Conservation (phyloP, 257 asterid species). For the Fraxinus excelsior region DNA sequence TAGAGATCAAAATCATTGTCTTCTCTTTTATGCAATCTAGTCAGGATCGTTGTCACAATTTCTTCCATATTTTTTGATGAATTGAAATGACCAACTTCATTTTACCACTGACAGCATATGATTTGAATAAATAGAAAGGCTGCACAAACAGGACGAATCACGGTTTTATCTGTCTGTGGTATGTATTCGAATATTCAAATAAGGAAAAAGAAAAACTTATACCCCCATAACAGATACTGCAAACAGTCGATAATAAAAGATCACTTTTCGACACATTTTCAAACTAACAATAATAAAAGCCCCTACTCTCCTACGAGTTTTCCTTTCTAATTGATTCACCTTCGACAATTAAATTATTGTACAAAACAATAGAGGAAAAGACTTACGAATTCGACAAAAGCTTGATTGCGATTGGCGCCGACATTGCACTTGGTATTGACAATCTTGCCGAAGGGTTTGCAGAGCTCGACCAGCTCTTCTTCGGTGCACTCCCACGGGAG, state of each 20-base stretch:
- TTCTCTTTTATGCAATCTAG: neutral
- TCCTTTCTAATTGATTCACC: neutral
- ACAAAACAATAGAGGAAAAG: neutral
- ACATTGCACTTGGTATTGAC: constrained; percentile 83
- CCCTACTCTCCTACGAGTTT: neutral
- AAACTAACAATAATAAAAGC: neutral
- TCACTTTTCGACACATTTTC: neutral
- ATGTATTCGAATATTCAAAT: constrained; percentile 14
- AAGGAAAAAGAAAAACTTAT: neutral
- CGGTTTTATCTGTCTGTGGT: neutral
- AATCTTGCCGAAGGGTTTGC: constrained; percentile 73
- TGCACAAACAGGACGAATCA: neutral
- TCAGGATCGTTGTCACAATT: neutral
- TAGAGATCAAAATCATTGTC: neutral
- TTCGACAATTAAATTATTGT: neutral
- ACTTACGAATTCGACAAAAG: constrained; percentile 83
- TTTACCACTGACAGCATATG: neutral
- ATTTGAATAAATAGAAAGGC: neutral
- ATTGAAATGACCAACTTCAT: neutral
- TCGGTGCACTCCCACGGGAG: constrained; percentile 82
- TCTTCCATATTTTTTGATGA: neutral
- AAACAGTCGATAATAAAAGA: neutral
- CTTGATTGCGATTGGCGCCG: constrained; percentile 85
- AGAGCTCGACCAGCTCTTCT: constrained; percentile 78
- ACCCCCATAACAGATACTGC: neutral